A percentile compares a stretch with the other conserved stretches of the same genome.
Conservation (phyloP, 106 monocot species). For the Dendrobium catenatum region DNA sequence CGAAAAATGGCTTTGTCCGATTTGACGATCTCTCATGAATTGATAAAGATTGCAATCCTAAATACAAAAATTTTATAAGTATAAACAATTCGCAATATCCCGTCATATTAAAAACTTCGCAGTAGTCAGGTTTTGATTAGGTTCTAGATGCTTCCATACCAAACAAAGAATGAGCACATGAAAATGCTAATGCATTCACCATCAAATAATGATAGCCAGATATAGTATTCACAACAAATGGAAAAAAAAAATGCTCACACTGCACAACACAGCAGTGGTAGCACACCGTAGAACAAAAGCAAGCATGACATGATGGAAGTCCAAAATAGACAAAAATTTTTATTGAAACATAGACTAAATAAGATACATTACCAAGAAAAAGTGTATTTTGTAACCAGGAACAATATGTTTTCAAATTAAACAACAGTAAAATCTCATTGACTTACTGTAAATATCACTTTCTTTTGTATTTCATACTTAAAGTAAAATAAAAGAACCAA, state of each 20-base stretch:
- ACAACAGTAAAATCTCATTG: not conserved
- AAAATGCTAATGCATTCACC: not conserved
- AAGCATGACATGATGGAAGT: not conserved
- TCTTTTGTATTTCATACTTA: not conserved
- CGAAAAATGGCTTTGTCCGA: conserved; percentile 29
- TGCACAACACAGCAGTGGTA: no score
- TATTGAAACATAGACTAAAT: not conserved
- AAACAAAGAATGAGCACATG: not conserved
- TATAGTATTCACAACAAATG: not conserved
- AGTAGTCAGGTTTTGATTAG: not conserved
- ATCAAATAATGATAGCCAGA: not conserved
- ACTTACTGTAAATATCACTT: not conserved
- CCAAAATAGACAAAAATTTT: not conserved
- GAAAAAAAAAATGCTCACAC: no score
- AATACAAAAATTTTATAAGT: not conserved
- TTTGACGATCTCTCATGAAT: conserved; percentile 51
- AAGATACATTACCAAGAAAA: not conserved
- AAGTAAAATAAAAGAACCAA: not conserved
- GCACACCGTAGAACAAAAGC: no score
- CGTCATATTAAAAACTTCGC: not conserved
- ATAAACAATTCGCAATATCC: not conserved
- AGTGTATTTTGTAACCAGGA: not conserved
- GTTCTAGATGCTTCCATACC: not conserved
- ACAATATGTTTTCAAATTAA: not conserved
- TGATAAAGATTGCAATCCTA: conserved; percentile 87